phyloP scores from a whole-genome alignment of 1,284 basidiomycete genomes.

The Microbotryum lychnidis-dioicae region DNA sequence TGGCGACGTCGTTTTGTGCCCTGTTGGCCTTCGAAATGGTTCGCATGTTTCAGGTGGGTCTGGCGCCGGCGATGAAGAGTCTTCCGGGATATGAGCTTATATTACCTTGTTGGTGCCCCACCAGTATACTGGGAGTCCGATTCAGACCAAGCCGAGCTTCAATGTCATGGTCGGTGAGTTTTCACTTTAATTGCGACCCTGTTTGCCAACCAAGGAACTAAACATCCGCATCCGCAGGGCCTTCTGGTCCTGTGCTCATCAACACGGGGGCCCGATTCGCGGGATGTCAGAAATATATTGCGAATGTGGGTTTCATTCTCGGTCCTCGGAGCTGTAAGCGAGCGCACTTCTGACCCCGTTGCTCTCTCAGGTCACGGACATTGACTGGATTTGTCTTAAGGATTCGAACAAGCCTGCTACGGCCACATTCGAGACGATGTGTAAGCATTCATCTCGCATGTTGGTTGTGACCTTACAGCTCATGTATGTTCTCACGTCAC shows the following conservation, averaged over 20 bases:
- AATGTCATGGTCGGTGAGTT: conserved; percentile 64
- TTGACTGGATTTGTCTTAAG: conserved; percentile 52
- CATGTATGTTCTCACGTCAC: conserved; percentile 46
- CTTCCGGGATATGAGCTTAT: neutral
- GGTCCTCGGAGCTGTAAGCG: neutral
- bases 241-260: conserved; percentile 73
- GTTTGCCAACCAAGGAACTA: neutral
- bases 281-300: conserved; percentile 64
- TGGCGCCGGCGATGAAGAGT: too few species aligned
- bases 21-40: conserved; percentile 37
- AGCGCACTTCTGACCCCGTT: conserved; percentile 30
- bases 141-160: conserved; percentile 55
- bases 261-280: conserved; percentile 82
- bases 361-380: conserved; percentile 34
- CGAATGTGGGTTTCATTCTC: conserved; percentile 31
- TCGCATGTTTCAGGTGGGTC: conserved; percentile 42
- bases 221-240: conserved; percentile 47
- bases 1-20: conserved; percentile 57
- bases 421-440: conserved; percentile 29
- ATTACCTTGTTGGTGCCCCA: conserved; percentile 4
- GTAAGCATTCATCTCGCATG: neutral
- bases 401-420: conserved; percentile 45
- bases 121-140: conserved; percentile 36
- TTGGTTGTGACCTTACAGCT: conserved; percentile 43
- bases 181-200: neutral